Evolutionary conservation across 306 rosid genomes (phyloP).

Genomic region (Corylus avellana): DNA sequence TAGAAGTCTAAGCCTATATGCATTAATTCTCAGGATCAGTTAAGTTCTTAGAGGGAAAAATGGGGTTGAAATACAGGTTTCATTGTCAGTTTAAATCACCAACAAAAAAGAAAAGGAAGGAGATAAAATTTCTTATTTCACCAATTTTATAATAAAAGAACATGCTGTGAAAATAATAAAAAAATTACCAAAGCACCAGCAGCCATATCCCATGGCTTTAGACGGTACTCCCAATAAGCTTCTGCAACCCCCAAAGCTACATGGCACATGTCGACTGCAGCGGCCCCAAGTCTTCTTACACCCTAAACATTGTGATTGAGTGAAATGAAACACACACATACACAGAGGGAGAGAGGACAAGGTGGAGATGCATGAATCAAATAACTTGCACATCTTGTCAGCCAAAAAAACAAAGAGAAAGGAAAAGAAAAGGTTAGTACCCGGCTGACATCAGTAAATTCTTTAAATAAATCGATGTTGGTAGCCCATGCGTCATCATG

Average conservation of each 20-base stretch:
- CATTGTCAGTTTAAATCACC: neutral
- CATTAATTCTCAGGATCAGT: neutral
- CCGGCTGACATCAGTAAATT: constrained; percentile 96
- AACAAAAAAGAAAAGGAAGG: neutral
- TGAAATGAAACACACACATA: neutral
- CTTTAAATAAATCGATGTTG: constrained; percentile 80
- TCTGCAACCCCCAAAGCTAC: constrained; percentile 95
- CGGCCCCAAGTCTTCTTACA: constrained; percentile 98
- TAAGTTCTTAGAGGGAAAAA: neutral
- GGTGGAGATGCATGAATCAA: constrained; percentile 11
- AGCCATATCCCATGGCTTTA: constrained; percentile 99
- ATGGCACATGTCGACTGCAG: constrained; percentile 98
- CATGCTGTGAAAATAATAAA: constrained; percentile 17
- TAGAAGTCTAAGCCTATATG: neutral
- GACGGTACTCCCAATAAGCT: constrained; percentile 98
- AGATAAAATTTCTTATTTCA: neutral
- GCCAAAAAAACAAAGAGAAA: neutral
- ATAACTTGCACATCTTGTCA: constrained; percentile 3
- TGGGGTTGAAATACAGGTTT: neutral
- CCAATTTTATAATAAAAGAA: neutral
- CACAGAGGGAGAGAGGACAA: neutral
- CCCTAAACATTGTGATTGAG: constrained; percentile 55
- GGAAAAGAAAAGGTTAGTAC: constrained; percentile 40
- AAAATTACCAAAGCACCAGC: constrained; percentile 86
- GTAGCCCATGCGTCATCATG: constrained; percentile 94